These are phyloP conservation scores for Diplosphaera chodatii DNA, from an alignment of 139 green algal genomes.

Conservation along the genomic window DNA sequence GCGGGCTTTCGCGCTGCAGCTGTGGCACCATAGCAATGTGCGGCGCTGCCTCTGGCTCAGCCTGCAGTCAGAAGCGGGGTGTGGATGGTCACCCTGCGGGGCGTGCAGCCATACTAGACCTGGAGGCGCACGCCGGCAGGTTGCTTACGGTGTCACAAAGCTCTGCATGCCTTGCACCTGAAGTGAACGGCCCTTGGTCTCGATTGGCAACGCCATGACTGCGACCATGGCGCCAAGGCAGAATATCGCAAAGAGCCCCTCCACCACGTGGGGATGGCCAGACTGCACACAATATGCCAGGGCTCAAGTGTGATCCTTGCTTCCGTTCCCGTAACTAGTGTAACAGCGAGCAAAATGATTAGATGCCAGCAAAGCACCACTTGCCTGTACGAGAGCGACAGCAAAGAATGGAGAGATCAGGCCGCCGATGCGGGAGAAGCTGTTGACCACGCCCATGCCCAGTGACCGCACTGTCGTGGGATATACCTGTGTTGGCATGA, in stretches of 20 bases:
- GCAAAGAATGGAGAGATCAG: constrained; percentile 62
- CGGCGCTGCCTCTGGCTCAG: background rate
- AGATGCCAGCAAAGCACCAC: background rate
- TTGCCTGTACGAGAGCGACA: constrained; percentile 42
- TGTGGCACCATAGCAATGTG: background rate
- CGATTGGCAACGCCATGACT: constrained; percentile 23
- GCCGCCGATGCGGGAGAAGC: constrained; percentile 50
- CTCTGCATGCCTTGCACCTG: background rate
- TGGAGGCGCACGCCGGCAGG: too few species aligned
- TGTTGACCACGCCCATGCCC: constrained; percentile 62
- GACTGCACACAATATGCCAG: background rate
- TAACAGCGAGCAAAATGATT: constrained; percentile 4
- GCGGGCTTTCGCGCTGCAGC: background rate
- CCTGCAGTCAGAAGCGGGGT: too few species aligned
- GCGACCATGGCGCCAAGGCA: constrained; percentile 19
- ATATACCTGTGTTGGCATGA: constrained; percentile 38
- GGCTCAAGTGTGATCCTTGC: background rate
- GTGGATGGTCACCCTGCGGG: too few species aligned
- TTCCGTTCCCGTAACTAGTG: too few species aligned
- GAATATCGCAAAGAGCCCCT: constrained; percentile 26
- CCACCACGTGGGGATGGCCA: constrained; percentile 5
- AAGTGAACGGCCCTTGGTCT: constrained; percentile 31
- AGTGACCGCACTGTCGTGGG: constrained; percentile 60
- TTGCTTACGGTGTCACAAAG: background rate
- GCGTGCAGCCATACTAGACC: too few species aligned